Evolutionary conservation across 768 basidiomycete species (phyloP).

Genomic region (Suillus ampliporus): DNA sequence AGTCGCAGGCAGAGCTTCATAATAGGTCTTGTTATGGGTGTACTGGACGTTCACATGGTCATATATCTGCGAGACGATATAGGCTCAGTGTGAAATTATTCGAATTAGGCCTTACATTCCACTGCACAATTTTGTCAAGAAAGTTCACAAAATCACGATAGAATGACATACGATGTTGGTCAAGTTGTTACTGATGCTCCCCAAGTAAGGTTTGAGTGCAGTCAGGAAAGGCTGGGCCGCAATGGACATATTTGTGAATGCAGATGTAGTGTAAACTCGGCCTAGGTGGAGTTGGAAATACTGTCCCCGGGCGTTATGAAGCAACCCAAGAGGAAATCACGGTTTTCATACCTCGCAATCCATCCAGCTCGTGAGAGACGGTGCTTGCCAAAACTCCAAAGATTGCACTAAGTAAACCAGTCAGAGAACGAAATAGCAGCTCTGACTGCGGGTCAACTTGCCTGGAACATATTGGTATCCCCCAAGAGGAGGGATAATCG

Average conservation of each 20-base stretch:
- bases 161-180: conserved; percentile 60
- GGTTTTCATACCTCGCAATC: conserved; percentile 47
- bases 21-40: conserved; percentile 45
- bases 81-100: neutral
- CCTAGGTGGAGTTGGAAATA: conserved; percentile 9
- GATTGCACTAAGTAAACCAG: conserved; percentile 8
- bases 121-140: neutral
- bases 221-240: conserved; percentile 65
- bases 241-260: conserved; percentile 61
- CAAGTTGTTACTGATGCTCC: conserved; percentile 60
- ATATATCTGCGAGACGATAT: conserved; percentile 29
- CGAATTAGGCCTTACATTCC: neutral
- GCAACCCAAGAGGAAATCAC: neutral
- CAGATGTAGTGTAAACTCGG: conserved; percentile 56
- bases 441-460: neutral
- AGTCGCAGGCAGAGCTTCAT: conserved; percentile 24
- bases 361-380: conserved; percentile 77
- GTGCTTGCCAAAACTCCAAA: conserved; percentile 57
- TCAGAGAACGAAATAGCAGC: neutral
- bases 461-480: conserved; percentile 79
- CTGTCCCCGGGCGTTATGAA: neutral
- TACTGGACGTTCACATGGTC: conserved; percentile 46
- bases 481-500: conserved; percentile 66
- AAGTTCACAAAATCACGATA: neutral
- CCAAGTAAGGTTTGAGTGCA: conserved; percentile 63